phyloP scores from a whole-genome alignment of 805 yeast species.

The Scheffersomyces ergatensis region DNA sequence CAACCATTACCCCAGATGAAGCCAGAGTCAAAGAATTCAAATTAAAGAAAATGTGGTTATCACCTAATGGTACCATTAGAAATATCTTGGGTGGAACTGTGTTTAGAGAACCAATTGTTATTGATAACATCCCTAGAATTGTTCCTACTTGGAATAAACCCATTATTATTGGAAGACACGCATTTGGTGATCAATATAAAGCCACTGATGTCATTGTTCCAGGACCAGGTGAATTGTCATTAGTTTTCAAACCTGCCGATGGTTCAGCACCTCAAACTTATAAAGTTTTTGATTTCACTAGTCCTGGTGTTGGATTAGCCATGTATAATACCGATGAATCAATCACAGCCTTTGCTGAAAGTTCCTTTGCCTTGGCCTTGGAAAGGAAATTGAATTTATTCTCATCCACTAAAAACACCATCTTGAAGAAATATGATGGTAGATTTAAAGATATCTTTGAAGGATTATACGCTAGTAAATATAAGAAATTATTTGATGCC shows the following conservation, averaged over 20 bases:
- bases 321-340: slow-evolving; percentile 97
- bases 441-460: slow-evolving; percentile 93
- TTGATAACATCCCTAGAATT: slow-evolving; percentile 82
- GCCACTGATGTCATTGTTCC: slow-evolving; percentile 85
- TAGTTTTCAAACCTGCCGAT: slow-evolving; percentile 70
- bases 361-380: slow-evolving; percentile 86
- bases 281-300: slow-evolving; percentile 66
- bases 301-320: slow-evolving; percentile 80
- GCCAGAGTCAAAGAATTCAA: slow-evolving; percentile 89
- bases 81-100: slow-evolving; percentile 95
- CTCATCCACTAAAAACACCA: slow-evolving; percentile 92
- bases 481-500: slow-evolving; percentile 68
- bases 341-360: slow-evolving; percentile 85
- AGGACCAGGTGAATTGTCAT: slow-evolving; percentile 73
- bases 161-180: slow-evolving; percentile 95
- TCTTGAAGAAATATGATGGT: slow-evolving; percentile 91
- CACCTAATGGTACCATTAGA: slow-evolving; percentile 96
- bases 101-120: slow-evolving; percentile 94
- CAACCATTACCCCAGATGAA: slow-evolving; percentile 98
- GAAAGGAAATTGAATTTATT: slow-evolving; percentile 75
- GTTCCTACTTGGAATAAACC: slow-evolving; percentile 94
- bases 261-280: slow-evolving; percentile 55
- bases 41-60: slow-evolving; percentile 94
- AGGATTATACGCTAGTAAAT: slow-evolving; percentile 66
- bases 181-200: slow-evolving; percentile 95